A percentile compares a stretch with the other conserved stretches of the same genome.
Conservation (phyloP, 2,329 filamentous ascomycete species). For the Didymella pomorum region DNA sequence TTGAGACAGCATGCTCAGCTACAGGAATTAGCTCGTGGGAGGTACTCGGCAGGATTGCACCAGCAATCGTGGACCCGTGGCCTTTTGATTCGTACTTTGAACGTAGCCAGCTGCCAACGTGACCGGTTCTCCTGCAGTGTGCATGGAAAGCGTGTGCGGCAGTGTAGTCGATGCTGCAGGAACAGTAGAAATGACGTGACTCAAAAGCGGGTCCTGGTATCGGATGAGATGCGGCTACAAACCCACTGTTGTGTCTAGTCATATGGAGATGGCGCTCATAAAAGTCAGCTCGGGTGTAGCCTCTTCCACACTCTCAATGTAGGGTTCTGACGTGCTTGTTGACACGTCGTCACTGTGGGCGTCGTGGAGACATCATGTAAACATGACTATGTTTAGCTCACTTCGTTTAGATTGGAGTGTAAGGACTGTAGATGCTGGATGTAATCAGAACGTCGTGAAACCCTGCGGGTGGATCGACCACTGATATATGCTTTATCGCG, state of each 20-base stretch:
- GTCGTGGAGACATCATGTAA: background rate
- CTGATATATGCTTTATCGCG: background rate
- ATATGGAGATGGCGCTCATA: background rate
- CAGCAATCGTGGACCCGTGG: background rate
- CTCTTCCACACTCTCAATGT: conserved; percentile 4
- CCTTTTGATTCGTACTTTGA: conserved; percentile 3
- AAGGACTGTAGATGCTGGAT: background rate
- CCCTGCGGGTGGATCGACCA: background rate
- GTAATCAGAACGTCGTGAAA: background rate
- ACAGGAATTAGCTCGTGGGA: background rate
- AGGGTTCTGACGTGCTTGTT: conserved; percentile 7
- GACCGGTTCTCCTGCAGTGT: background rate
- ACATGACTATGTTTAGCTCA: background rate
- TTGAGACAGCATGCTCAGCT: background rate
- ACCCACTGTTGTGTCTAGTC: conserved; percentile 1
- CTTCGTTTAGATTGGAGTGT: background rate
- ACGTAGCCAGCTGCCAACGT: background rate
- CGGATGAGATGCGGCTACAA: conserved; percentile 1
- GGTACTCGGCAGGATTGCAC: too few relatives aligned
- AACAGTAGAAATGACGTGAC: conserved; percentile 7
- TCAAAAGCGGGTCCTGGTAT: background rate
- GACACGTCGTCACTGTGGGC: background rate
- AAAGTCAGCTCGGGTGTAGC: conserved; percentile 6
- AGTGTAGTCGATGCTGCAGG: conserved; percentile 2
- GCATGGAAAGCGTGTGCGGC: conserved; percentile 1